Evolutionary conservation across 1,284 basidiomycete species (phyloP).

Genomic region (Jaminaea rosea): DNA sequence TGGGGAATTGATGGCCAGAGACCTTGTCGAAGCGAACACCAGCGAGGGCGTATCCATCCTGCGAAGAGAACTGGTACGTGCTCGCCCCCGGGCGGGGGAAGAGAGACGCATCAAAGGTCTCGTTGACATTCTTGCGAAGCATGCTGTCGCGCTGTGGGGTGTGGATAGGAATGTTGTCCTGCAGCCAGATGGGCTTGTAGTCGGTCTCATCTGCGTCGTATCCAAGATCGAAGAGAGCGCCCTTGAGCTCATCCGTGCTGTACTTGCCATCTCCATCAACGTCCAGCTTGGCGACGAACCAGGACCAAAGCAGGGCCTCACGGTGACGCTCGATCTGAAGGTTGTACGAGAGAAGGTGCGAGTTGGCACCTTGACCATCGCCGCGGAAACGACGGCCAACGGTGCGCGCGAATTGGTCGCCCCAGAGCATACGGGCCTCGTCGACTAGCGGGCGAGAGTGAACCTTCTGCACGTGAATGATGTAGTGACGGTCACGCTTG

Average conservation of each 20-base stretch:
- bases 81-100: not conserved
- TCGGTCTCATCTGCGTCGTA: not conserved
- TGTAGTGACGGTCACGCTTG: constrained; percentile 13
- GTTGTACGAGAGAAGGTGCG: constrained; percentile 22
- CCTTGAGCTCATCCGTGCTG: not conserved
- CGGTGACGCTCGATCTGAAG: constrained; percentile 31
- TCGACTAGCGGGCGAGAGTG: not conserved
- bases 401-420: constrained; percentile 12
- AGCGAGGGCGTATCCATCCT: not conserved
- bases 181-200: not conserved
- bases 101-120: not conserved
- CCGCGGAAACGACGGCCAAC: constrained; percentile 18
- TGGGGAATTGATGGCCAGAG: not conserved
- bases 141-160: not conserved
- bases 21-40: not conserved
- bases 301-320: constrained; percentile 35
- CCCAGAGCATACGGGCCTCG: constrained; percentile 19
- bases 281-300: constrained; percentile 24
- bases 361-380: constrained; percentile 14
- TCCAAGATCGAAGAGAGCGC: not conserved
- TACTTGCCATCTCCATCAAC: constrained; percentile 4
- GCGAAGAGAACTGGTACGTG: not conserved
- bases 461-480: constrained; percentile 12
- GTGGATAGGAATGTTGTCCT: not conserved
- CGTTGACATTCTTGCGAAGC: not conserved